Evolutionary conservation across 2,329 filamentous ascomycete genomes (phyloP), one percentile per base, ranked within the genome.

Genomic region (Rutstroemia sp.): DNA sequence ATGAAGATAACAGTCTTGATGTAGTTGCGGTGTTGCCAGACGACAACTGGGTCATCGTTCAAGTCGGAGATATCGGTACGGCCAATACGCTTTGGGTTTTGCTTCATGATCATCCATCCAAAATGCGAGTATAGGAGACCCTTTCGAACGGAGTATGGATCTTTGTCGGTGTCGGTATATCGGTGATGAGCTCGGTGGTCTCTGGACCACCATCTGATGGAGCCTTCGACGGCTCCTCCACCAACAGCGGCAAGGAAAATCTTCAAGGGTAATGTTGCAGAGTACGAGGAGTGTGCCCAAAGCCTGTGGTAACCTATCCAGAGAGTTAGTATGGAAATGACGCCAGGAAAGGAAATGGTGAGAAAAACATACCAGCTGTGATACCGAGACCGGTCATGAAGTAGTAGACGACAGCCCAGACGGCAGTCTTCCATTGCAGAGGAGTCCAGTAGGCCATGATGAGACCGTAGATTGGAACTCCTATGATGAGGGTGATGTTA

Each of bases 31-130:
- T 95, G 90, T 75, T 95, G 90, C 86, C 86, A 94, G 65, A 92
- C 81, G 45, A 95, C 90, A 58, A 95, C 82, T 50, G 86, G 78
- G 69, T 94, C 89, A 71, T 92, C 88, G 75, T 94, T 94, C 65
- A 95, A 77, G 68, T 95, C 90, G 66, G 87, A 86, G 68, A 95
- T 94, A 66, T 95, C 90, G 72, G 88, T 92, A 61, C 90, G 88
- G 68, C 90, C 90, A 67, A 90, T 89, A 61, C 87, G 81, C 80
- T 92, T 92, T 63, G 89, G 88, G 77, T 95, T 92, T 77, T 95
- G 90, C 80, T 92, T 92, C 80, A 95, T 85, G 68, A 95, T 74
- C 88, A 95, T 94, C 90, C 90, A 95, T 67, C 90, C 90, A 57
- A 95, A 77, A 75, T 90, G 87, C 53, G 82, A 90, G 80, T 92